Evolutionary conservation across 1,284 basidiomycete genomes (phyloP).

Genomic region (Cryptococcus sp.): DNA sequence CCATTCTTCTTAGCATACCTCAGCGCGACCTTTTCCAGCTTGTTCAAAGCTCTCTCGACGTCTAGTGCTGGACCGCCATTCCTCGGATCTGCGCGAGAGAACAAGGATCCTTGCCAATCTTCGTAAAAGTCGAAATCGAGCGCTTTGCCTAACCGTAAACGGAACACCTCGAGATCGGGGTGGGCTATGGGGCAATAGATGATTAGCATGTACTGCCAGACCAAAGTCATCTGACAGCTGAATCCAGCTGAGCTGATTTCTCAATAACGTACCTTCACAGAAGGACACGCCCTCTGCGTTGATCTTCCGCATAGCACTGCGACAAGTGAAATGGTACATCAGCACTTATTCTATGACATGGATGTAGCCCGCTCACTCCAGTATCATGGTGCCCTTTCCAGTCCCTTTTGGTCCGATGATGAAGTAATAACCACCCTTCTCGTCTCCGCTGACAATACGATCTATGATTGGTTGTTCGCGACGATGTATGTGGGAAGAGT

Average conservation of each 20-base stretch:
- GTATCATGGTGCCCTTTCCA: slow-evolving; percentile 75
- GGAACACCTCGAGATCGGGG: slow-evolving; percentile 71
- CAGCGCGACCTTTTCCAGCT: slow-evolving; percentile 82
- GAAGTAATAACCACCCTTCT: slow-evolving; percentile 72
- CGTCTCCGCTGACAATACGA: slow-evolving; percentile 70
- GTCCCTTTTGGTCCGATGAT: slow-evolving; percentile 73
- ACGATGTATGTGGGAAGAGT: slow-evolving; percentile 64
- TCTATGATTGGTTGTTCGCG: slow-evolving; percentile 75
- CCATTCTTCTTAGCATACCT: slow-evolving; percentile 60
- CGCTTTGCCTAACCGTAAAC: slow-evolving; percentile 74
- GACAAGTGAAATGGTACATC: not conserved
- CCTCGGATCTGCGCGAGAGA: slow-evolving; percentile 77
- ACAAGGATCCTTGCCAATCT: slow-evolving; percentile 66
- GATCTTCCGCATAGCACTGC: slow-evolving; percentile 65
- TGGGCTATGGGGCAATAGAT: slow-evolving; percentile 59
- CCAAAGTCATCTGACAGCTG: not conserved
- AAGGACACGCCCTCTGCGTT: slow-evolving; percentile 64
- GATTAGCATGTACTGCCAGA: not conserved
- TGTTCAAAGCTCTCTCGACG: slow-evolving; percentile 80
- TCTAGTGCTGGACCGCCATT: slow-evolving; percentile 80
- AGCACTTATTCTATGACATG: not conserved
- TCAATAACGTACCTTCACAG: slow-evolving; percentile 46
- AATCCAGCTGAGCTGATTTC: not conserved
- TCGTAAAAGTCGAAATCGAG: slow-evolving; percentile 60
- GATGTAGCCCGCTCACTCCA: slow-evolving; percentile 56